Evolutionary conservation across 2,329 filamentous ascomycete genomes (phyloP).

Genomic region (Fusarium incarnatum): DNA sequence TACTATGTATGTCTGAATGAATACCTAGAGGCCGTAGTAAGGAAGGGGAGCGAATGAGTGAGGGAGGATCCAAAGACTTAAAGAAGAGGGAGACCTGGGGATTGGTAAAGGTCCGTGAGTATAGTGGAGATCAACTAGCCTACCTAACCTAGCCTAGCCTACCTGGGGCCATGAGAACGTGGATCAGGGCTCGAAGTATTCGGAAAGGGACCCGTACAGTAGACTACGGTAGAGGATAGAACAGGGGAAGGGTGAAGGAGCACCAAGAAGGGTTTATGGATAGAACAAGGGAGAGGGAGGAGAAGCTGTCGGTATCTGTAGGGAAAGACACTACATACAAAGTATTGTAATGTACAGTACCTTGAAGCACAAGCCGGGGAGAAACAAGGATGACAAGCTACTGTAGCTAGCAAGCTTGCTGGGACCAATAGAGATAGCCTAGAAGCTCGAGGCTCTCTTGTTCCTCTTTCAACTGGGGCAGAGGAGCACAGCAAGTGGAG

Average conservation of each 20-base stretch:
- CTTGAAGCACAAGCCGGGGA: slow-evolving; percentile 9
- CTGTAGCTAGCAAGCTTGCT: slow-evolving; percentile 4
- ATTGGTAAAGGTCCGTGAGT: slow-evolving; percentile 38
- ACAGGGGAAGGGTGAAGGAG: background rate
- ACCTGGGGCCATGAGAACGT: slow-evolving; percentile 8
- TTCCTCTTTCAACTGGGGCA: background rate
- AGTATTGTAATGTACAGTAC: background rate
- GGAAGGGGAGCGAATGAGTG: slow-evolving; percentile 17
- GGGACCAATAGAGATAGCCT: slow-evolving; percentile 2
- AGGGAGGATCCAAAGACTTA: slow-evolving; percentile 28
- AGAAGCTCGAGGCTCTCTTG: slow-evolving; percentile 3
- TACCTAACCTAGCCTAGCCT: background rate
- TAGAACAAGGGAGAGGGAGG: background rate
- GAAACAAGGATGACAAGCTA: slow-evolving; percentile 6
- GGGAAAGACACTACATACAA: background rate
- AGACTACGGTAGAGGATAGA: background rate
- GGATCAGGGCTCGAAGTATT: slow-evolving; percentile 21
- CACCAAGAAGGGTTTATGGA: background rate
- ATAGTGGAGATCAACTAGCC: slow-evolving; percentile 10
- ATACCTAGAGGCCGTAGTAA: background rate
- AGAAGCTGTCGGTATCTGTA: background rate
- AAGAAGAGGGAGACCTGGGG: slow-evolving; percentile 34
- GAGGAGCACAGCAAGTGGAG: slow-evolving; percentile 33
- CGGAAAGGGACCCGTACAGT: slow-evolving; percentile 1
- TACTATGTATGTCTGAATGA: slow-evolving; percentile 5